These are phyloP conservation scores for Hyphodiscus sp. DNA, from an alignment of 2,329 filamentous ascomycete species.

Conservation along the genomic window DNA sequence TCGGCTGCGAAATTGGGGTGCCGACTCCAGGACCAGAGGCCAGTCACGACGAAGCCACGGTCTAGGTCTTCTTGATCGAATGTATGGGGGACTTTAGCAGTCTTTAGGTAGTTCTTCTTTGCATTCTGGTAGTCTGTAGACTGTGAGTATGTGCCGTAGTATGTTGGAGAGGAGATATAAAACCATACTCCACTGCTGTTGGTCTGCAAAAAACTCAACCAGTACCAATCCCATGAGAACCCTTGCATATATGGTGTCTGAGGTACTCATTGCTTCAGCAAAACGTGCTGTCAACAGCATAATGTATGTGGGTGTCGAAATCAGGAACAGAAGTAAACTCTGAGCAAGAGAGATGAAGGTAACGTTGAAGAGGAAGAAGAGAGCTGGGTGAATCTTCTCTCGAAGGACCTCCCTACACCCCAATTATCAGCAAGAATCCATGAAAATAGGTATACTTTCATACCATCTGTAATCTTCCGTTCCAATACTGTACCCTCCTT, in stretches of 20 bases:
- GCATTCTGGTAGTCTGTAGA: conserved; percentile 67
- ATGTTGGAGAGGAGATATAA: background rate
- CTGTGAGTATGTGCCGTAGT: background rate
- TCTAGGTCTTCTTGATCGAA: conserved; percentile 73
- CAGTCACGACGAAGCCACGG: conserved; percentile 78
- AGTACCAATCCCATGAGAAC: conserved; percentile 50
- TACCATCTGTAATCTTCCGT: conserved; percentile 93
- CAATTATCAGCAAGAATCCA: conserved; percentile 3
- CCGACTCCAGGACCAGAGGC: conserved; percentile 80
- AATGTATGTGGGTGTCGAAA: conserved; percentile 78
- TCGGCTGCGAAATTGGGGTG: conserved; percentile 96
- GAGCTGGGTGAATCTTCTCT: conserved; percentile 47
- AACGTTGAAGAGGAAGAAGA: conserved; percentile 82
- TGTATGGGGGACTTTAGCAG: conserved; percentile 60
- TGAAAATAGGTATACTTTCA: conserved; percentile 8
- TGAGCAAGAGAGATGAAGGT: conserved; percentile 84
- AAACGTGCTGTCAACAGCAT: conserved; percentile 68
- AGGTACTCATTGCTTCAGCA: conserved; percentile 43
- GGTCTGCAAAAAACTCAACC: conserved; percentile 77
- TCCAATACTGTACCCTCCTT: conserved; percentile 81
- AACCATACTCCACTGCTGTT: conserved; percentile 77
- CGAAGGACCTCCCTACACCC: conserved; percentile 62
- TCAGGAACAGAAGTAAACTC: conserved; percentile 70
- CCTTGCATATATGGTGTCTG: conserved; percentile 53
- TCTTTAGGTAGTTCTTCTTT: conserved; percentile 68